These are phyloP conservation scores for Colletotrichum sp. DNA, from an alignment of 2,329 filamentous ascomycete species.

Conservation along the genomic window DNA sequence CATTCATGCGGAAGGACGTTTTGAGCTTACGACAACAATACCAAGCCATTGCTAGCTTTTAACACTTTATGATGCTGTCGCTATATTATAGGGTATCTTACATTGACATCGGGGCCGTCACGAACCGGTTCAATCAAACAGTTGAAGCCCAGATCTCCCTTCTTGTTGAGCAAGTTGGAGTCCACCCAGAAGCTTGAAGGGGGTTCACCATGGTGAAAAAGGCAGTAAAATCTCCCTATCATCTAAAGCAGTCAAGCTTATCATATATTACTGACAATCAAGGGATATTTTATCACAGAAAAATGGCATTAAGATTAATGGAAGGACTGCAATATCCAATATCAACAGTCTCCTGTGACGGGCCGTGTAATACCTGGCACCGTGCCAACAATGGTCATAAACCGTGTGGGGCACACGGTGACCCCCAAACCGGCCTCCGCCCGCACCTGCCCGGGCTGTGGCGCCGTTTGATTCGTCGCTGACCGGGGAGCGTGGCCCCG, in stretches of 20 bases:
- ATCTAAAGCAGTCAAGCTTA: no score
- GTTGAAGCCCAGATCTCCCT: background rate
- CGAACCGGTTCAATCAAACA: background rate
- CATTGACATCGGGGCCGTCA: background rate
- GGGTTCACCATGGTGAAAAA: no score
- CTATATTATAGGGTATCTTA: background rate
- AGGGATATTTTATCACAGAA: no score
- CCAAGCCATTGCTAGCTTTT: background rate
- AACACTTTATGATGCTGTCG: background rate
- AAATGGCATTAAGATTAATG: no score
- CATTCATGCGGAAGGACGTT: background rate
- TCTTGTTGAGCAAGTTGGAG: no score
- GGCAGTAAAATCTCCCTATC: no score
- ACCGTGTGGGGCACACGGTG: background rate
- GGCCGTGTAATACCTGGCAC: no score
- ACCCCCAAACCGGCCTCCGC: background rate
- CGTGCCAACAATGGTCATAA: rapidly evolving
- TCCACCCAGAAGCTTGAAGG: no score
- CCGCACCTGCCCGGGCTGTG: background rate
- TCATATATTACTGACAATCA: no score
- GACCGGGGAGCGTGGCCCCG: background rate
- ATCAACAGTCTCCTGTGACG: background rate
- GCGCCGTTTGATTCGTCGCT: constrained; percentile 7
- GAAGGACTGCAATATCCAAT: background rate
- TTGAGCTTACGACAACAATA: rapidly evolving